phyloP scores from a whole-genome alignment of 108 stramenopile genomes.

The Fistulifera pelliculosa region DNA sequence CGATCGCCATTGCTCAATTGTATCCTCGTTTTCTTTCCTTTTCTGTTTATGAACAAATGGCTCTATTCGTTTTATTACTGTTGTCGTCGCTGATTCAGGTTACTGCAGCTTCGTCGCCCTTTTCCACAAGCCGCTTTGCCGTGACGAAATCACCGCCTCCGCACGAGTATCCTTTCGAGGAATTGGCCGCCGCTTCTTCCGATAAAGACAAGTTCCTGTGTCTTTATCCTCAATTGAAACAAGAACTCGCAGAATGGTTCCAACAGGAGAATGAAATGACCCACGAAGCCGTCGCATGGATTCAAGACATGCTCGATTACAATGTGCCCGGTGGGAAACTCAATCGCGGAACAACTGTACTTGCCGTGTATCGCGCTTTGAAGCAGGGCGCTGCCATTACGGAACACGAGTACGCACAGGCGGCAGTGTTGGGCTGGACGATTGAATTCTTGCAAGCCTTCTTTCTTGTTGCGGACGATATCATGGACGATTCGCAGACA shows the following conservation, averaged over 20 bases:
- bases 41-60: too few relatives aligned
- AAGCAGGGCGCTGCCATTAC: not conserved
- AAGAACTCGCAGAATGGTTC: constrained; percentile 35
- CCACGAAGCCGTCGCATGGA: constrained; percentile 37
- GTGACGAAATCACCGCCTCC: too few relatives aligned
- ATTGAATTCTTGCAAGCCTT: constrained; percentile 96
- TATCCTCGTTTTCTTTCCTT: too few relatives aligned
- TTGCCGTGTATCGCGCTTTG: constrained; percentile 23
- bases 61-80: too few relatives aligned
- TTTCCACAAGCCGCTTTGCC: too few relatives aligned
- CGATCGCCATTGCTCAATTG: too few relatives aligned
- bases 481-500: constrained; percentile 96
- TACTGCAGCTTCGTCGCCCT: too few relatives aligned
- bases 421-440: constrained; percentile 89
- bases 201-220: constrained; percentile 28
- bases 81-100: too few relatives aligned
- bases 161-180: constrained; percentile 3
- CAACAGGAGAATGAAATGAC: constrained; percentile 51
- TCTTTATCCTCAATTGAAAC: constrained; percentile 40
- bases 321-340: constrained; percentile 91
- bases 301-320: constrained; percentile 77
- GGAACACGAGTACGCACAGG: constrained; percentile 2
- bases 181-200: not conserved
- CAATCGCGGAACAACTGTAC: constrained; percentile 80
- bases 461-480: constrained; percentile 97